Evolutionary conservation across 345 rosid species (phyloP).

Genomic region (Eucalyptus coolabah): DNA sequence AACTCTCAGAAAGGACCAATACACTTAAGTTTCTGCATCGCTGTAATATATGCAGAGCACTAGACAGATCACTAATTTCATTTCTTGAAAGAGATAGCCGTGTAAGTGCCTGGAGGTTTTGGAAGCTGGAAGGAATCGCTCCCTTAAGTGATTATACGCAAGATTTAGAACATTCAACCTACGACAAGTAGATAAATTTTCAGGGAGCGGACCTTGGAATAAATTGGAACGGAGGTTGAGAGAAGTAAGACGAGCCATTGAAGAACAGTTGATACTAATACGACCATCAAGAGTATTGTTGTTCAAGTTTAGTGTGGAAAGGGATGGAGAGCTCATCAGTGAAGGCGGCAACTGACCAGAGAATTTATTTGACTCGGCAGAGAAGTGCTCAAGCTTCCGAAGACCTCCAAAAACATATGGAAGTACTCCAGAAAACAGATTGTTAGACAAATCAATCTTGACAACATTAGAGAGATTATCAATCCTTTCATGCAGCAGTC

Average conservation of each 20-base stretch:
- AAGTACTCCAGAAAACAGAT: conserved; percentile 6
- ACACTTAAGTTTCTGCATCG: conserved; percentile 3
- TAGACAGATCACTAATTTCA: not conserved
- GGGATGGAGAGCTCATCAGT: conserved; percentile 13
- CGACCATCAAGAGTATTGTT: conserved; percentile 8
- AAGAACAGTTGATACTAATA: conserved; percentile 12
- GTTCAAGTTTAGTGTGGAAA: not conserved
- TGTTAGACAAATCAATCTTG: conserved; percentile 9
- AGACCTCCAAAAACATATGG: conserved; percentile 15
- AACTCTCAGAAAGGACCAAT: not conserved
- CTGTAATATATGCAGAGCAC: conserved; percentile 3
- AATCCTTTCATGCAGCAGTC: not conserved
- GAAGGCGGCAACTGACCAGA: conserved; percentile 13
- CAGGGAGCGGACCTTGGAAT: conserved; percentile 2
- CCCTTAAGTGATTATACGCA: not conserved
- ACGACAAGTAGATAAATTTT: conserved; percentile 1
- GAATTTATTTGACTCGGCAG: conserved; percentile 2
- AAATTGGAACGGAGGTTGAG: conserved; percentile 5
- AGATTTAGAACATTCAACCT: not conserved
- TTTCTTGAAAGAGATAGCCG: not conserved
- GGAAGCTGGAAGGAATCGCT: conserved; percentile 3
- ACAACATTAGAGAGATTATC: conserved; percentile 10
- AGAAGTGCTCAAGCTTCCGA: conserved; percentile 3
- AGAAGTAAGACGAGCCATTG: not conserved
- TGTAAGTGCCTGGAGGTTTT: conserved; percentile 3